Percentiles rank a stretch among this genome's conserved stretches.
Evolutionary conservation across 352 stramenopile species (phyloP).

Genomic region (Phytophthora rubi): DNA sequence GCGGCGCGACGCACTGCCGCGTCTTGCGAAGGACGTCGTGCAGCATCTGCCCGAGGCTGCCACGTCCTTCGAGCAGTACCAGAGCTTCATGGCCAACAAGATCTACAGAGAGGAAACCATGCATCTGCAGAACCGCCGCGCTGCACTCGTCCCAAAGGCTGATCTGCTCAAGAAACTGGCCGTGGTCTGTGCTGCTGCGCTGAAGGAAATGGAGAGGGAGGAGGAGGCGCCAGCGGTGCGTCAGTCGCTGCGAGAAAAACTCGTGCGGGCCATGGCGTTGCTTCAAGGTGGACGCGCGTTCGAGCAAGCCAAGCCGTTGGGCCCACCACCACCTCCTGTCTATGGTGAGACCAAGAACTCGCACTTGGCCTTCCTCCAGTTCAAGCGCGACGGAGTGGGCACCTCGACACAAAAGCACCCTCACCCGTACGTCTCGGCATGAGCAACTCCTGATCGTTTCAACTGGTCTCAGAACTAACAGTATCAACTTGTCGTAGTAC

Average conservation of each 20-base stretch:
- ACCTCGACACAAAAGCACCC: conserved; percentile 20
- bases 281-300: conserved; percentile 43
- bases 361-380: conserved; percentile 70
- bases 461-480: neutral
- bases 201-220: conserved; percentile 19
- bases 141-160: conserved; percentile 37
- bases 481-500: conserved; percentile 6
- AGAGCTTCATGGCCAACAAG: conserved; percentile 58
- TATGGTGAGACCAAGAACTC: conserved; percentile 56
- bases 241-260: conserved; percentile 30
- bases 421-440: conserved; percentile 27
- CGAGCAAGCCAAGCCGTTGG: conserved; percentile 22
- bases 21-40: conserved; percentile 7
- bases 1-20: conserved; percentile 14
- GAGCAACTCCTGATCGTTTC: neutral
- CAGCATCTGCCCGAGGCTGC: conserved; percentile 13
- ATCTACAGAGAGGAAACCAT: conserved; percentile 40
- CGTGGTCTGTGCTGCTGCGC: conserved; percentile 19
- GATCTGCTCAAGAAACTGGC: conserved; percentile 49
- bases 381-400: conserved; percentile 33
- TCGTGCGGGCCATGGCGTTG: conserved; percentile 35
- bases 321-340: neutral
- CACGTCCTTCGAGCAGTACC: conserved; percentile 49
- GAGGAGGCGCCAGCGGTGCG: conserved; percentile 4
- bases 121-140: conserved; percentile 49